Base-by-base conservation (phyloP, 192 early-diverging fungal species). In the Mycoemilia scoparia region DNA sequence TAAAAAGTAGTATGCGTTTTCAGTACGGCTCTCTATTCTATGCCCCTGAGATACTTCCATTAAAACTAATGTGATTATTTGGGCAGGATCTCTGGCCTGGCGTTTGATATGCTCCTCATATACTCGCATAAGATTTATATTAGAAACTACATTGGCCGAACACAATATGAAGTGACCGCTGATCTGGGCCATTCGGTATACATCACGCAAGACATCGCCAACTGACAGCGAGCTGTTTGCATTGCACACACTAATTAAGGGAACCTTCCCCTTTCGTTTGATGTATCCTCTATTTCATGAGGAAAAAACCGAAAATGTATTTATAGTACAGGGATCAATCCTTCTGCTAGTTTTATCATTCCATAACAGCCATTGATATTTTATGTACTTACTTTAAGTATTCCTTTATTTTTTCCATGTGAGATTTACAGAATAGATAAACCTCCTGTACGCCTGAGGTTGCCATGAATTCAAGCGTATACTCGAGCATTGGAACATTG, bases 401-500 rank as follows among this genome's bases (percentile, higher is more conserved):
- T 9, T 59, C 63, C 43, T 70, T 77, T 45, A 98, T 82, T 27
- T 71, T 53, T 5, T 92, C 79, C 6, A 79, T 58, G 51, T 92
- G 87, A 9, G 77, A 64, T 36, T 75, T 73, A 60, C 85, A 86
- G 25, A 93, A 64, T 34, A 98, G 47, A 41, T 80, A 79, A 12
- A 90, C 68, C 45, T 92, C 84, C 36, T 80, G 62, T 1, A 96
- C 83, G 18, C 80, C 82, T 5, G 84, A 76, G 3, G 74, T 60
- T 4, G 87, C 87, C 15, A 98, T 64, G 32, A 86, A 71, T 51
- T 98, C 95, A 25, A 98, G 69, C 0, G 89, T 87, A 50, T 98
- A 96, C 49, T 95, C 87, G 43, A 98, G 80, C 42, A 98, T 60
- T 0, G 95, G 95, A 17, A 90, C 80, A 54, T 98, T 98, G 60